Evolutionary conservation across 139 green algal species (phyloP), one percentile per base, ranked within the genome.

Genomic region (Edaphochlamys debaryana): DNA sequence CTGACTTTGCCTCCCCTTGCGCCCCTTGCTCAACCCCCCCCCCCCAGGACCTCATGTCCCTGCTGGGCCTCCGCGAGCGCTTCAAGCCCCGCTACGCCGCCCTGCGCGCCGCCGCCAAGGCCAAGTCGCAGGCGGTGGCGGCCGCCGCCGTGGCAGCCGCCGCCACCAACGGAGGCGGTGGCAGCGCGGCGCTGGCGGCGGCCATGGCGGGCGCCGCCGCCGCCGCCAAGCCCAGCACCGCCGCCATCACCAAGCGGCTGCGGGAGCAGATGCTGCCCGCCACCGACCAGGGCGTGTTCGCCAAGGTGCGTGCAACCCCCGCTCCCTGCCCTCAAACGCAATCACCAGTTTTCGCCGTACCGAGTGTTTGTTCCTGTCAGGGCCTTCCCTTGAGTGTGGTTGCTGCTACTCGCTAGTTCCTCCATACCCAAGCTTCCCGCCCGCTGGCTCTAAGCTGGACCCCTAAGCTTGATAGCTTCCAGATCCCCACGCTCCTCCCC

Each of bases 71-170:
- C 17, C 42, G 42, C 27, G 48, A 69, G 4, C 75, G 90, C 64
- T 93, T 93, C 63, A 67, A 76, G 34, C 60, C 86, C 1, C 80
- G 87, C 3, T 93, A 93, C 73, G 67, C 74, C 23, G 82, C 87
- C 45, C 63, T 87, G 34, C 72, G 79, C 37, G 36, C 78, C n/a
- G 58, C 50, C 32, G 78, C 69, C 60, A 81, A 85, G 60, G 75
- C 76, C 54, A 69, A 71, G 62, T 62, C 75, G 29, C 79, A 80
- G n/a, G 25, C 62, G 23, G 30, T 58, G 40, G 54, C 74, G 8
- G 88, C 77, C 27, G 68, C 60, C 25, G 71, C 72, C 63, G 70
- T 58, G 25, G 29, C 48, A 56, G 52, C n/a, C 54, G 23, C 58
- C 22, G 50, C 32, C 30, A 5, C 34, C 41, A n/a, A n/a, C n/a